Evolutionary conservation across 345 rosid genomes (phyloP).

Genomic region (Clausena lansium): DNA sequence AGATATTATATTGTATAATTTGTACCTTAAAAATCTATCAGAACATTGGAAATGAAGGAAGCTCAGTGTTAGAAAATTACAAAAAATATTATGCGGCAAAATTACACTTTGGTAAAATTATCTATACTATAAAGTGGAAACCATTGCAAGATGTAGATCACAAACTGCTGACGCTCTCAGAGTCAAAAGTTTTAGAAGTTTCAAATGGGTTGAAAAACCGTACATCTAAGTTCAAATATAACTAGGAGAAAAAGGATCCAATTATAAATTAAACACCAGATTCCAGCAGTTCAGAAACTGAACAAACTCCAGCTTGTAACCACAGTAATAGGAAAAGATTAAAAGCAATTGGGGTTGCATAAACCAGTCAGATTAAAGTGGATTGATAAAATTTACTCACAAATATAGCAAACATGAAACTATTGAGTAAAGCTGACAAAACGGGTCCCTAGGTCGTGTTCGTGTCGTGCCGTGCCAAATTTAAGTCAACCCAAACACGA

Average conservation of each 20-base stretch:
- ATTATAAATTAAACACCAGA: not conserved
- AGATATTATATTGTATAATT: not conserved
- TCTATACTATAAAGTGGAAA: not conserved
- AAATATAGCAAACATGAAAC: not conserved
- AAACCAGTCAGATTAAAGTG: not conserved
- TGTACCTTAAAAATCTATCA: not conserved
- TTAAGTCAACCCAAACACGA: no score
- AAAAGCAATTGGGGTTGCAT: not conserved
- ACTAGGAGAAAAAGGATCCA: not conserved
- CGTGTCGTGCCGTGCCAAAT: no score
- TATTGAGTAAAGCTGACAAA: no score
- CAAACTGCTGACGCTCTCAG: not conserved
- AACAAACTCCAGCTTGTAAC: not conserved
- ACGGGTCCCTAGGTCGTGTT: no score
- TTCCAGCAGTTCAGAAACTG: not conserved
- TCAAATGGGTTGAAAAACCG: not conserved
- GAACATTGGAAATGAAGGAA: not conserved
- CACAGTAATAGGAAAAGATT: not conserved
- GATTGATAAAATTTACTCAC: not conserved
- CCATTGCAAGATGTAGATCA: not conserved
- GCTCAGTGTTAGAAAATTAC: not conserved
- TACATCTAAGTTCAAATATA: not conserved
- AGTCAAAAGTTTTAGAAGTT: not conserved
- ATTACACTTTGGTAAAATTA: not conserved
- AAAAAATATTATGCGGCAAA: not conserved